Evolutionary conservation across 1,284 basidiomycete genomes (phyloP).

Genomic region (Tremellales sp.): DNA sequence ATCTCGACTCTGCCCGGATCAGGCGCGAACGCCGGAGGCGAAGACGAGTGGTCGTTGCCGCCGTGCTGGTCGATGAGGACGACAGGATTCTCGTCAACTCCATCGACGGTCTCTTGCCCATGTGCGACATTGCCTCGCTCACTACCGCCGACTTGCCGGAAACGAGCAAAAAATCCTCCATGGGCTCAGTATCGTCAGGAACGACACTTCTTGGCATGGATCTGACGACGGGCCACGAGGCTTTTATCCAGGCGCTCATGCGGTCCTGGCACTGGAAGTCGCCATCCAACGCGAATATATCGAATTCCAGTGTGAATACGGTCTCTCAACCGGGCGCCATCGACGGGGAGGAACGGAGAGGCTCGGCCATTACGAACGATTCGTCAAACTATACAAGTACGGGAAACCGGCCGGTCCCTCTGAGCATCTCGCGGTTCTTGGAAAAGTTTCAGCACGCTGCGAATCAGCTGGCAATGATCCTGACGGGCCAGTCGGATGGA

Average conservation of each 20-base stretch:
- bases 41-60: slow-evolving; percentile 50
- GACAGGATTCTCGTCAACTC: slow-evolving; percentile 49
- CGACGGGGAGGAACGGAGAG: too few species aligned
- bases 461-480: slow-evolving; percentile 33
- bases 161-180: slow-evolving; percentile 7
- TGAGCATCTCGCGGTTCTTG: slow-evolving; percentile 43
- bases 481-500: slow-evolving; percentile 43
- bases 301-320: slow-evolving; percentile 5
- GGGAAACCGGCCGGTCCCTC: slow-evolving; percentile 10
- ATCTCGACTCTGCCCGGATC: slow-evolving; percentile 41
- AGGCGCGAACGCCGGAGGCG: slow-evolving; percentile 42
- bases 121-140: slow-evolving; percentile 47
- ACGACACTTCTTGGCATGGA: slow-evolving; percentile 47
- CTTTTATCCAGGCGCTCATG: slow-evolving; percentile 49
- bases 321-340: slow-evolving; percentile 11
- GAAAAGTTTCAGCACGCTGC: slow-evolving; percentile 44
- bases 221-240: slow-evolving; percentile 47
- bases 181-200: slow-evolving; percentile 16
- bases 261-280: slow-evolving; percentile 50
- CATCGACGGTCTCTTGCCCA: slow-evolving; percentile 50
- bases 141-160: slow-evolving; percentile 14
- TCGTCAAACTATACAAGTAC: slow-evolving; percentile 12
- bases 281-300: slow-evolving; percentile 22
- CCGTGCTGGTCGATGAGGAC: slow-evolving; percentile 48
- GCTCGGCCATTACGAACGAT: slow-evolving; percentile 16